These are phyloP conservation scores for Bullera alba DNA, from an alignment of 768 basidiomycete species.

Conservation along the genomic window DNA sequence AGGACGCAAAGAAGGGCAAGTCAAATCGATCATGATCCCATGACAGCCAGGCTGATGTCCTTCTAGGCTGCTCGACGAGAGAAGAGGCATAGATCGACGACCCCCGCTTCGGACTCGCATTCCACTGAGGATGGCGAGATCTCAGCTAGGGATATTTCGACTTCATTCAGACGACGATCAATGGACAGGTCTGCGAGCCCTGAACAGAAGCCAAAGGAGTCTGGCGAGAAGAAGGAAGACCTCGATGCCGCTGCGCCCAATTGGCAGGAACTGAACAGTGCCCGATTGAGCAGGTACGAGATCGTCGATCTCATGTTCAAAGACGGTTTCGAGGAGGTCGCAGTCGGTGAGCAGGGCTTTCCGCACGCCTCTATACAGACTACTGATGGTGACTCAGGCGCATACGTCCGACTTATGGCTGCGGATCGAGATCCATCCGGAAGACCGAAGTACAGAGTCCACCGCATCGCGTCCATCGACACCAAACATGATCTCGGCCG, in stretches of 20 bases:
- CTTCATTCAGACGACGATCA: conserved; percentile 9
- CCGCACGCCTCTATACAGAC: not conserved
- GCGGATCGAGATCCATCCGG: conserved; percentile 54
- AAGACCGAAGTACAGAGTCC: conserved; percentile 68
- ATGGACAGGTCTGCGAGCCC: conserved; percentile 4
- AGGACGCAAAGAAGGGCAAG: conserved; percentile 62
- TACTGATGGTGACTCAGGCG: conserved; percentile 50
- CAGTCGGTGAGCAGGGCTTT: conserved; percentile 55
- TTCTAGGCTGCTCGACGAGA: conserved; percentile 61
- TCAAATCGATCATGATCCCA: conserved; percentile 2
- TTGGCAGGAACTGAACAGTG: conserved; percentile 57
- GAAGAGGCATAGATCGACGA: conserved; percentile 51
- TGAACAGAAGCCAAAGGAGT: conserved; percentile 8
- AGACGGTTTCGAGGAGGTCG: conserved; percentile 80
- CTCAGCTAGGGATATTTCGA: conserved; percentile 10
- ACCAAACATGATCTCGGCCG: not conserved
- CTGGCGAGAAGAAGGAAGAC: conserved; percentile 51
- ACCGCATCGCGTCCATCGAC: conserved; percentile 52
- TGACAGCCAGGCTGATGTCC: conserved; percentile 6
- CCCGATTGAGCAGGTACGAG: conserved; percentile 60
- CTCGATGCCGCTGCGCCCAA: conserved; percentile 52
- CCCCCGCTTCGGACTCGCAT: conserved; percentile 70
- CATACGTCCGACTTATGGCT: conserved; percentile 79
- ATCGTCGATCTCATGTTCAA: conserved; percentile 65
- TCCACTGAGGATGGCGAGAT: conserved; percentile 63